These are phyloP conservation scores for Pseudozyma sp. DNA, from an alignment of 1,284 basidiomycete species.

Conservation along the genomic window DNA sequence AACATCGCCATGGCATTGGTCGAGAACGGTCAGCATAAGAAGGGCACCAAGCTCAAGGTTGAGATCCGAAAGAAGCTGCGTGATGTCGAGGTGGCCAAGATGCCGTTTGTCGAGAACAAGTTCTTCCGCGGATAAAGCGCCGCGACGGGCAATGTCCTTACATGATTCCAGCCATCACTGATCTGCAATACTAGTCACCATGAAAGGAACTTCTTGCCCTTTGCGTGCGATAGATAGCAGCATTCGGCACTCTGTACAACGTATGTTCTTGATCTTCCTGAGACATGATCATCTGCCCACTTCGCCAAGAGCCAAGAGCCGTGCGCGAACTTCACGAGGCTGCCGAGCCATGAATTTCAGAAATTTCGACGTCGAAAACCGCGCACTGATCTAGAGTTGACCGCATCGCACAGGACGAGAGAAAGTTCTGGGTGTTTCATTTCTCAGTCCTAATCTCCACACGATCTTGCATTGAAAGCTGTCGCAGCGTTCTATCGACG, in stretches of 20 bases:
- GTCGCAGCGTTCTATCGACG: neutral
- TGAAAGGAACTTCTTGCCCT: too few relatives aligned
- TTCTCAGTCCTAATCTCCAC: conserved; percentile 13
- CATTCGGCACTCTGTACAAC: too few relatives aligned
- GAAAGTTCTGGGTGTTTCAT: conserved; percentile 33
- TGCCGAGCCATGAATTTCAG: too few relatives aligned
- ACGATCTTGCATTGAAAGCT: neutral
- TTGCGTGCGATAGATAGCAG: too few relatives aligned
- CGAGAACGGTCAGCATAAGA: conserved; percentile 82
- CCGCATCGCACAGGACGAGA: neutral
- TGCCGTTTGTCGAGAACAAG: conserved; percentile 79
- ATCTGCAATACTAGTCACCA: too few relatives aligned
- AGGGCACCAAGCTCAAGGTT: conserved; percentile 83
- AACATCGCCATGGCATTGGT: conserved; percentile 99
- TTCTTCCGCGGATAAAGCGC: conserved; percentile 60
- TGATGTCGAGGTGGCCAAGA: conserved; percentile 77
- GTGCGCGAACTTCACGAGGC: neutral
- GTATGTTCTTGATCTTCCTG: too few relatives aligned
- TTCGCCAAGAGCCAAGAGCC: neutral
- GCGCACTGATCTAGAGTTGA: neutral
- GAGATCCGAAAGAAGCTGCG: conserved; percentile 81
- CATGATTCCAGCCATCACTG: too few relatives aligned
- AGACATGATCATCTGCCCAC: neutral
- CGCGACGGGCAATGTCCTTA: neutral
- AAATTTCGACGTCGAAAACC: neutral